Percentiles rank a stretch among this genome's conserved stretches.
Evolutionary conservation across 306 rosid genomes (phyloP).

Genomic region (Boehmeria nivea): DNA sequence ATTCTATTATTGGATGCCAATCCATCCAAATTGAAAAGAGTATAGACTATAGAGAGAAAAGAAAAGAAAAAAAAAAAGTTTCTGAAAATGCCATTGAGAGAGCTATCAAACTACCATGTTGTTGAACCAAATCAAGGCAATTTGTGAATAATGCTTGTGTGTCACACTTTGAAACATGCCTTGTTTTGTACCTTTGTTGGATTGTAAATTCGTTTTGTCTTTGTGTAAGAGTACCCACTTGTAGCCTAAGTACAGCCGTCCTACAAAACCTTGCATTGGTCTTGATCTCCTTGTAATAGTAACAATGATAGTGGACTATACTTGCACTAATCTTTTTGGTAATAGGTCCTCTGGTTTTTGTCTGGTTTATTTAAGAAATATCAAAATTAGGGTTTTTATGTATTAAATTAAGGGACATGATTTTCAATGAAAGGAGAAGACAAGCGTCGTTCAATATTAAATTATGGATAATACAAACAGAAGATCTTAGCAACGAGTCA

Average conservation of each 20-base stretch:
- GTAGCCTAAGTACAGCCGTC: not conserved
- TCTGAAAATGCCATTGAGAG: not conserved
- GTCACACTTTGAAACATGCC: not conserved
- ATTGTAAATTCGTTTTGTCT: slow-evolving; percentile 1
- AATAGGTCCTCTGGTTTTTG: no score
- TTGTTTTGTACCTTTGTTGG: not conserved
- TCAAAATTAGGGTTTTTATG: no score
- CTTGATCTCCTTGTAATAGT: no score
- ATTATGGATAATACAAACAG: no score
- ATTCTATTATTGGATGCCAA: slow-evolving; percentile 1
- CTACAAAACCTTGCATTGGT: not conserved
- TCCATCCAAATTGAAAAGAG: not conserved
- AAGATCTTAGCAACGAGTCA: not conserved
- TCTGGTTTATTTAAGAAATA: no score
- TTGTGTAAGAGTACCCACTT: not conserved
- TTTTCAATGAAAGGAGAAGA: no score
- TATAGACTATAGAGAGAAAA: no score
- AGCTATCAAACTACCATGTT: not conserved
- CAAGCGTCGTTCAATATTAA: no score
- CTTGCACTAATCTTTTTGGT: not conserved
- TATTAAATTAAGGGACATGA: no score
- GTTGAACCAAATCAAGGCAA: slow-evolving; percentile 6
- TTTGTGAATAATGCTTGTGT: slow-evolving; percentile 1
- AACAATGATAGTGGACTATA: not conserved
- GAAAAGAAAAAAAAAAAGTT: not conserved